Percentiles rank a stretch among this genome's conserved stretches.
Conservation (phyloP, 176 grass and related monocot species). For the Oryza brachyantha region DNA sequence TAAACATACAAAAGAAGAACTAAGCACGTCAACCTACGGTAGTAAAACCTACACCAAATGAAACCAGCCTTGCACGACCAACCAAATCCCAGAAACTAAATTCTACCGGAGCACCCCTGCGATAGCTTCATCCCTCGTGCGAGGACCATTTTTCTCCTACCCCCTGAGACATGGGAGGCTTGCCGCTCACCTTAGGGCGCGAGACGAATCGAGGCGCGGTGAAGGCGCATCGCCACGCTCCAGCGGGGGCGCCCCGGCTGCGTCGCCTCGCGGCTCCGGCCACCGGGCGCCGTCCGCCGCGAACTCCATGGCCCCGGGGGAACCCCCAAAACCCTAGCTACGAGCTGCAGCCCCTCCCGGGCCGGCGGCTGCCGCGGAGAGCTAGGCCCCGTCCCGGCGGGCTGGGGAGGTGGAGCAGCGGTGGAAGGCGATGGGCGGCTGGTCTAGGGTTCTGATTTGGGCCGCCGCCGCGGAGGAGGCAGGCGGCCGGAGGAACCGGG, state of each 20-base stretch:
- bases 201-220: constrained; percentile 65
- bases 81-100: constrained; percentile 11
- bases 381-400: not conserved
- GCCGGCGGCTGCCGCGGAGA: not conserved
- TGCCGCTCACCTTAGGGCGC: constrained; percentile 53
- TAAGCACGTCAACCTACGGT: not conserved
- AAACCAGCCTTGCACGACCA: not conserved
- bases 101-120: not conserved
- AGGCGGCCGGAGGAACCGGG: not conserved
- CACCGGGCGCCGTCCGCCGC: constrained; percentile 31
- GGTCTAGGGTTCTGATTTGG: constrained; percentile 11
- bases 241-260: not conserved
- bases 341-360: constrained; percentile 9
- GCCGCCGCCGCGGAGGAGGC: not conserved
- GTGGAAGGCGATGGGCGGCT: not conserved
- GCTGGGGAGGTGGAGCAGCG: not conserved
- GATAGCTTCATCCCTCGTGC: no score
- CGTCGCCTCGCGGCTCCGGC: constrained; percentile 22
- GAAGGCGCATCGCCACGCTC: constrained; percentile 31
- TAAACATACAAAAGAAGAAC: not conserved
- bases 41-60: not conserved
- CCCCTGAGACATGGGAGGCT: no score
- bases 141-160: no score
- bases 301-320: constrained; percentile 41
- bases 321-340: constrained; percentile 50